Percentiles rank a stretch among this genome's conserved stretches.
phyloP scores from a whole-genome alignment of 73 alveolate genomes.

The Paramecium primaurelia region DNA sequence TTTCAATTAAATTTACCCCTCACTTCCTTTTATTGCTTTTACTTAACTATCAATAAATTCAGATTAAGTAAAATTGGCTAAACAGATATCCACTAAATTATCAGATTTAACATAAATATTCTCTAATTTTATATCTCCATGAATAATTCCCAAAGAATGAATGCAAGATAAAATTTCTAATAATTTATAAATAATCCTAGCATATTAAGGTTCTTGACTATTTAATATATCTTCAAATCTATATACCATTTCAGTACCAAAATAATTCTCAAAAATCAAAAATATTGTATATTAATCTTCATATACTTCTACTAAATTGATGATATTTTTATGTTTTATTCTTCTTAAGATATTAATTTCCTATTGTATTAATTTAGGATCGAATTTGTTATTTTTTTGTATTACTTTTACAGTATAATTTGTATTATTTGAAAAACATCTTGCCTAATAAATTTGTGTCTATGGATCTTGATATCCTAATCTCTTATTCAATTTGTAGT shows the following conservation, averaged over 20 bases:
- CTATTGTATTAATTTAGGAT: background rate
- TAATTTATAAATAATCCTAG: background rate
- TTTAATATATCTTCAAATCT: background rate
- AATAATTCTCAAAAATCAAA: conserved; percentile 68
- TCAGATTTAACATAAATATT: background rate
- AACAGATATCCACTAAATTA: background rate
- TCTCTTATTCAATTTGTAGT: conserved; percentile 5
- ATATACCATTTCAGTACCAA: conserved; percentile 74
- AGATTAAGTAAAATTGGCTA: background rate
- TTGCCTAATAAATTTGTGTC: background rate
- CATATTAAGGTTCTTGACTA: background rate
- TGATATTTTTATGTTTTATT: conserved; percentile 77
- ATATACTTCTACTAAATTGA: conserved; percentile 71
- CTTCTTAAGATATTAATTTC: conserved; percentile 73
- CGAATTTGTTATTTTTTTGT: background rate
- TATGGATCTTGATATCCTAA: background rate
- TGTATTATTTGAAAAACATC: background rate
- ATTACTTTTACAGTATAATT: conserved; percentile 28
- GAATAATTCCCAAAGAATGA: background rate
- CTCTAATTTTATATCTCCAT: conserved; percentile 5
- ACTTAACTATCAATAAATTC: background rate
- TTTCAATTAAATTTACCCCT: background rate
- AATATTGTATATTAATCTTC: conserved; percentile 67
- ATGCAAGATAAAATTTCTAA: background rate
- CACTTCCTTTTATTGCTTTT: background rate